These are phyloP conservation scores for Avena eriantha DNA, from an alignment of 176 grass and related monocot species.

Conservation along the genomic window DNA sequence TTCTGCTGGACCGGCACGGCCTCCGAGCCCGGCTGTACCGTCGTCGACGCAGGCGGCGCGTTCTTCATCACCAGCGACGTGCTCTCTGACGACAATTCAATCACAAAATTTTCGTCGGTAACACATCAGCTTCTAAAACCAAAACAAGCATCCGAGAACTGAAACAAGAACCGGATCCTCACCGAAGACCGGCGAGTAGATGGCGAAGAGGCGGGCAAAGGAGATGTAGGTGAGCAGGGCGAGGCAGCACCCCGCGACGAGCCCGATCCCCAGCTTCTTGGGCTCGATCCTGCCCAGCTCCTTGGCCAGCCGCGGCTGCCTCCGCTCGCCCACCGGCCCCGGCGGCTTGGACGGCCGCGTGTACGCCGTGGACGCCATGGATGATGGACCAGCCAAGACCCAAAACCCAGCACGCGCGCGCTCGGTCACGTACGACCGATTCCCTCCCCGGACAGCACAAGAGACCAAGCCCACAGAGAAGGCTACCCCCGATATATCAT, in stretches of 20 bases:
- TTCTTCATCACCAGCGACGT: conserved; percentile 52
- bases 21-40: neutral
- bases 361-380: conserved; percentile 65
- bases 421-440: neutral
- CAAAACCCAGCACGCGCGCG: neutral
- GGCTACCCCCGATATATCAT: neutral
- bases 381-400: neutral
- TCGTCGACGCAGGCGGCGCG: neutral
- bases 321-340: conserved; percentile 33
- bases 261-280: conserved; percentile 62
- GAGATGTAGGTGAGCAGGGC: conserved; percentile 58
- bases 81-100: conserved; percentile 34
- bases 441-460: neutral
- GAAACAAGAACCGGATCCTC: neutral
- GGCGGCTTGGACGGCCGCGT: conserved; percentile 50
- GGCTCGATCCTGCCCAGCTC: conserved; percentile 62
- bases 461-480: neutral
- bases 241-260: conserved; percentile 57
- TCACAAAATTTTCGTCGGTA: no score
- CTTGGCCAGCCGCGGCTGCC: conserved; percentile 53
- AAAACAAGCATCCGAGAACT: neutral
- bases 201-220: conserved; percentile 56
- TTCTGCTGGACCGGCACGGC: conserved; percentile 15
- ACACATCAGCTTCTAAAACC: neutral
- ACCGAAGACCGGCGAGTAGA: conserved; percentile 62